Evolutionary conservation across 2,329 filamentous ascomycete species (phyloP).

Genomic region (Nigrospora osmanthi): DNA sequence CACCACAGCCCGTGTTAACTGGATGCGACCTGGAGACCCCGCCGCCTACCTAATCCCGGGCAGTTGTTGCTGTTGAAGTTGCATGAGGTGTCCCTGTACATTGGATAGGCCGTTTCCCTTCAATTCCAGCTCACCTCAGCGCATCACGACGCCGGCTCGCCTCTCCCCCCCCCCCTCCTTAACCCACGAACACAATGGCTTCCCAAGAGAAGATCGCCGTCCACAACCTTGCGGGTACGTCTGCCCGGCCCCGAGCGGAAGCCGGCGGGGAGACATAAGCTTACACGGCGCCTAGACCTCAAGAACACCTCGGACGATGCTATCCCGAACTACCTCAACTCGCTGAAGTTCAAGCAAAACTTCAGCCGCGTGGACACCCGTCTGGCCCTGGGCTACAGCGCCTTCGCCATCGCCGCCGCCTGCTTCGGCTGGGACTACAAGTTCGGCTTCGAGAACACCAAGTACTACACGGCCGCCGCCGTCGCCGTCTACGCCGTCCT

Average conservation of each 20-base stretch:
- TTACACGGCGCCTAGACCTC: constrained; percentile 54
- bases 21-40: too few relatives aligned
- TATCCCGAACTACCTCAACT: constrained; percentile 86
- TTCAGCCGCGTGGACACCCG: constrained; percentile 77
- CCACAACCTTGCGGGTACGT: constrained; percentile 57
- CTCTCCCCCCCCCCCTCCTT: too few relatives aligned
- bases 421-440: constrained; percentile 92
- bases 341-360: constrained; percentile 75
- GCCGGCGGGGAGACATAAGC: not conserved
- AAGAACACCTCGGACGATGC: constrained; percentile 97
- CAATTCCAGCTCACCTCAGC: too few relatives aligned
- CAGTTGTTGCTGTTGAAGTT: too few relatives aligned
- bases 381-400: constrained; percentile 73
- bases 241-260: not conserved
- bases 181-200: constrained; percentile 22
- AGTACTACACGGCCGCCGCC: constrained; percentile 70
- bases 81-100: too few relatives aligned
- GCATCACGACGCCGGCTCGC: too few relatives aligned
- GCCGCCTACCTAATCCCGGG: too few relatives aligned
- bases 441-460: constrained; percentile 80
- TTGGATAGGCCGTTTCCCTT: too few relatives aligned
- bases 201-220: constrained; percentile 53
- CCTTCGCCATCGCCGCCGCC: constrained; percentile 70
- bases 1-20: too few relatives aligned
- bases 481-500: constrained; percentile 73